Percentiles rank a stretch among this genome's conserved stretches.
phyloP scores from a whole-genome alignment of 1,284 basidiomycete genomes.

The Microbotryum saponariae region DNA sequence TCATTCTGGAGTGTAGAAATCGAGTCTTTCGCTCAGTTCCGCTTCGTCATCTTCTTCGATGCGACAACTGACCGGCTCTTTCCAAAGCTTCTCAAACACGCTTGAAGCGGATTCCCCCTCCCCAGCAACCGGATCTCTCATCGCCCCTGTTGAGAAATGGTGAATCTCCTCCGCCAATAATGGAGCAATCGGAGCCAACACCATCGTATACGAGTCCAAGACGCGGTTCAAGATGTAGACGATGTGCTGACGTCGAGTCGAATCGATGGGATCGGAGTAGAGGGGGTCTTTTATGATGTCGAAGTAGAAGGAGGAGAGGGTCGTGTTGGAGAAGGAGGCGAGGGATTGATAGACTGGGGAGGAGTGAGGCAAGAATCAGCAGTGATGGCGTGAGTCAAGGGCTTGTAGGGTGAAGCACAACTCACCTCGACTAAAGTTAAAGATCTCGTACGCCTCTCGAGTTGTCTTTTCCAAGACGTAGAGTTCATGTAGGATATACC shows the following conservation, averaged over 20 bases:
- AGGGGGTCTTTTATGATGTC: slow-evolving; percentile 85
- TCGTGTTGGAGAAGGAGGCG: slow-evolving; percentile 44
- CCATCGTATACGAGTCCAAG: slow-evolving; percentile 58
- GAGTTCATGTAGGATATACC: slow-evolving; percentile 78
- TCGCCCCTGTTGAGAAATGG: slow-evolving; percentile 41
- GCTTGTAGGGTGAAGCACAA: neutral
- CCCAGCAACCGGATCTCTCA: slow-evolving; percentile 25
- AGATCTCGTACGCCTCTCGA: slow-evolving; percentile 60
- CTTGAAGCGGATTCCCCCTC: slow-evolving; percentile 40
- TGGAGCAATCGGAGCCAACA: slow-evolving; percentile 81
- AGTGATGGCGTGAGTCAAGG: neutral
- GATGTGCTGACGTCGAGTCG: slow-evolving; percentile 55
- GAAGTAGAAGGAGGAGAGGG: slow-evolving; percentile 65
- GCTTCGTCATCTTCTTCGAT: neutral
- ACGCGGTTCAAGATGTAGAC: slow-evolving; percentile 69
- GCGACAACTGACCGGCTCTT: slow-evolving; percentile 45
- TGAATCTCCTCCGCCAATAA: slow-evolving; percentile 88
- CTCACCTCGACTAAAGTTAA: slow-evolving; percentile 77
- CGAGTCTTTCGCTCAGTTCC: neutral
- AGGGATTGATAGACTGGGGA: slow-evolving; percentile 44
- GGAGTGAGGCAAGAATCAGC: neutral
- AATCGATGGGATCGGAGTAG: slow-evolving; percentile 60
- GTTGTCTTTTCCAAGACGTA: slow-evolving; percentile 61
- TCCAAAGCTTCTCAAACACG: slow-evolving; percentile 60
- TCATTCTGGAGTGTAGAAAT: neutral